Evolutionary conservation across 202 grass and related monocot genomes (phyloP), one percentile per base, ranked within the genome.

Genomic region (Miscanthus sacchariflorus): DNA sequence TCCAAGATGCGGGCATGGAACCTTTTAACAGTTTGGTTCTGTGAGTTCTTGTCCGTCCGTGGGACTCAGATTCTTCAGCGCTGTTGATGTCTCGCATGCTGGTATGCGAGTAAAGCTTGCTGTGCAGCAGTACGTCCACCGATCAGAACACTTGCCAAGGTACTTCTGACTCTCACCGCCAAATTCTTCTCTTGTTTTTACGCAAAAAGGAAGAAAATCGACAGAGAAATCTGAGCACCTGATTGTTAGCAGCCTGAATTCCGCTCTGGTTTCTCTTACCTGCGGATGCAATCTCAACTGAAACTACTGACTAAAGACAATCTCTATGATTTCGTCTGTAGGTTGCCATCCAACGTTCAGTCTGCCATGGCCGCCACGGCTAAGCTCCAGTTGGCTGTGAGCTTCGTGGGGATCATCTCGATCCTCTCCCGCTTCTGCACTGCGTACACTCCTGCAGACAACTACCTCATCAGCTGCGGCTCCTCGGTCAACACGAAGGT

Each of bases 401-500:
- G 18, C 38, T 18, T 59, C 12, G 36, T 64, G 3, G 46, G 0
- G 48, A 1, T 76, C 67, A 25, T 83, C 12, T 83, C 79, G 23
- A 25, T 2, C 9, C 21, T 87, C 5, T 38, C 17, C 58, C 9
- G 61, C 18, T 44, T 15, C 56, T 36, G 19, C 42, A 81, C 79
- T 10, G 76, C 76, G n/a, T 91, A 88, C 84, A 61, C 58, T 43
- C 87, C 90, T 1, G 79, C 46, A 8, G 91, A 96, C 72, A 93
- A 96, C 85, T 92, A 96, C 88, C 68, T 90, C 36, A 59, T 96
- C 78, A 85, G 59, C 69, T 96, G 94, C 65, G 94, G 94, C 5
- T 96, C 94, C 18, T 78, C 85, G 15, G 40, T 59, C 27, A 85
- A 74, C 79, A 84, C 89, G 23, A 27, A 23, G 25, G 84, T 92